Percentiles rank a stretch among this genome's conserved stretches.
phyloP scores from a whole-genome alignment of 2,329 filamentous ascomycete genomes.

The Fusarium annulatum region DNA sequence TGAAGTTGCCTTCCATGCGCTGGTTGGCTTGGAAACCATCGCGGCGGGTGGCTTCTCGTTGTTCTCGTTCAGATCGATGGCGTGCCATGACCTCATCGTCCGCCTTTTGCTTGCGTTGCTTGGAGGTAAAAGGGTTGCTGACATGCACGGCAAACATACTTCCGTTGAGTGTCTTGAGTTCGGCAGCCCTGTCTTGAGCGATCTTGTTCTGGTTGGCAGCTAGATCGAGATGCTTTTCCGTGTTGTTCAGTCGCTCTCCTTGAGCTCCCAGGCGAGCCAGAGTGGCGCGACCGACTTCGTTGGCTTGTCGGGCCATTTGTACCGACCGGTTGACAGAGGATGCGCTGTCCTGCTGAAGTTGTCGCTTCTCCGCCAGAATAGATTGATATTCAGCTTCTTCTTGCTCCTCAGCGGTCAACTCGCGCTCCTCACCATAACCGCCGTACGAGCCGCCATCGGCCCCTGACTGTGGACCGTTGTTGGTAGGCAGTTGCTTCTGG shows the following conservation, averaged over 20 bases:
- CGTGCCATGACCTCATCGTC: slow-evolving; percentile 78
- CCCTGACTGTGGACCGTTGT: slow-evolving; percentile 42
- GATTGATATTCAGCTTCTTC: slow-evolving; percentile 78
- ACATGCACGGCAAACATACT: slow-evolving; percentile 92
- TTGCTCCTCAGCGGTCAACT: slow-evolving; percentile 84
- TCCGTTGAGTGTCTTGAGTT: slow-evolving; percentile 85
- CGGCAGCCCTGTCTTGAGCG: slow-evolving; percentile 82
- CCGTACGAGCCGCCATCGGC: slow-evolving; percentile 53
- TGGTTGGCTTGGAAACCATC: slow-evolving; percentile 63
- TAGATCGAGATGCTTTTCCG: slow-evolving; percentile 84
- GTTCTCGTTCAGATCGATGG: slow-evolving; percentile 72
- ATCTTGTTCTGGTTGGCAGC: slow-evolving; percentile 80
- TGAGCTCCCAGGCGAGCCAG: slow-evolving; percentile 80
- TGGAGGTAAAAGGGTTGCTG: slow-evolving; percentile 80
- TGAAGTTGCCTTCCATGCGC: slow-evolving; percentile 64
- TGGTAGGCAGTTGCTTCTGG: slow-evolving; percentile 49
- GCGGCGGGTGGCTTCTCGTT: slow-evolving; percentile 70
- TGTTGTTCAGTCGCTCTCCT: slow-evolving; percentile 83
- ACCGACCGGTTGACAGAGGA: slow-evolving; percentile 54
- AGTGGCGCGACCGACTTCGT: slow-evolving; percentile 73
- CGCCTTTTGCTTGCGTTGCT: slow-evolving; percentile 69
- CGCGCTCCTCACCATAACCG: slow-evolving; percentile 74
- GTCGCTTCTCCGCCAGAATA: slow-evolving; percentile 63
- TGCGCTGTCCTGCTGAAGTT: slow-evolving; percentile 81
- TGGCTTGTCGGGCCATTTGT: slow-evolving; percentile 57